phyloP scores from a whole-genome alignment of 2,329 filamentous ascomycete species.

The Pseudogymnoascus sp. region DNA sequence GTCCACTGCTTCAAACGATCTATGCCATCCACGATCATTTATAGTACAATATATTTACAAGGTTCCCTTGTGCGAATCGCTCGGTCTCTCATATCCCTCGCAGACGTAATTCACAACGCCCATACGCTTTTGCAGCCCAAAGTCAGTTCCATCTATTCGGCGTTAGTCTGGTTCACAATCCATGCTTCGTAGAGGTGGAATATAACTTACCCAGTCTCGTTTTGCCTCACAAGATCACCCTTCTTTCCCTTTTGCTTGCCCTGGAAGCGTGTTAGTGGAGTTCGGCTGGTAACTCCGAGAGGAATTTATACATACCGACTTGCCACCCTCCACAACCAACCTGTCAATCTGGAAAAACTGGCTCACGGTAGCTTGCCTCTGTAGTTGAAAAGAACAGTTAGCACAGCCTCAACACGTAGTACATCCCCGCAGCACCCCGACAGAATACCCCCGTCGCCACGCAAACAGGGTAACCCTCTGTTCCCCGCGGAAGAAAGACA shows the following conservation, averaged over 20 bases:
- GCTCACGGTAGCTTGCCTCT: constrained; percentile 93
- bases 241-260: constrained; percentile 62
- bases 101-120: not conserved
- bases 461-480: not conserved
- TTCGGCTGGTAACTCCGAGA: not conserved
- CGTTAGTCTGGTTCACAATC: constrained; percentile 11
- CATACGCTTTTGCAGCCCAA: not conserved
- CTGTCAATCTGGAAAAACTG: constrained; percentile 90
- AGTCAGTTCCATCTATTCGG: constrained; percentile 27
- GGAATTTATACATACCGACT: constrained; percentile 48
- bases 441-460: not conserved
- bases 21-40: not conserved
- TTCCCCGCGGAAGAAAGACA: not conserved
- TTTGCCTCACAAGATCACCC: constrained; percentile 63
- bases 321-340: constrained; percentile 84
- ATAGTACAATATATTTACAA: constrained; percentile 4
- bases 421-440: not conserved
- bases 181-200: not conserved
- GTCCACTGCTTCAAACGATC: not conserved
- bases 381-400: constrained; percentile 21
- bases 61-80: not conserved
- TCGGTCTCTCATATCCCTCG: not conserved
- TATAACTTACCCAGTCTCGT: constrained; percentile 61
- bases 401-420: not conserved
- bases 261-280: constrained; percentile 28